phyloP scores from a whole-genome alignment of 1,139 yeast species.

The Pneumocystis oryctolagi region DNA sequence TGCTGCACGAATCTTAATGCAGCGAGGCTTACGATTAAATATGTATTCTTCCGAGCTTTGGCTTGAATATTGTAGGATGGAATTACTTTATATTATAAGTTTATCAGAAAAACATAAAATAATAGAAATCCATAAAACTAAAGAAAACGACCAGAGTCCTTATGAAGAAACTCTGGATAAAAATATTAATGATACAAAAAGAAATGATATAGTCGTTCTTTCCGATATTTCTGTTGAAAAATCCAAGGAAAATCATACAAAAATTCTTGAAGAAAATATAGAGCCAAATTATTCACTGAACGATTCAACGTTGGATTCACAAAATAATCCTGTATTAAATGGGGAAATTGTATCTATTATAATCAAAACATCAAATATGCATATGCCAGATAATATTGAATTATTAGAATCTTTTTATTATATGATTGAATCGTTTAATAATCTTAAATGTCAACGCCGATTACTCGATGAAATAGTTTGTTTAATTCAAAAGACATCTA shows the following conservation, averaged over 20 bases:
- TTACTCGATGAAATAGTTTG: not conserved
- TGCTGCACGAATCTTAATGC: conserved; percentile 77
- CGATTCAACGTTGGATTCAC: not conserved
- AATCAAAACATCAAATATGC: not conserved
- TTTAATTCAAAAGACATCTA: not conserved
- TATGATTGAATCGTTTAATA: not conserved
- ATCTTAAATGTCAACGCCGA: not conserved
- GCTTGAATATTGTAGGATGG: conserved; percentile 78
- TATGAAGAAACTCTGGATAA: not conserved
- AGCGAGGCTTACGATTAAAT: conserved; percentile 72
- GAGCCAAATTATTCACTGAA: not conserved
- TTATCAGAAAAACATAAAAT: conserved; percentile 70
- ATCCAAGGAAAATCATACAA: not conserved
- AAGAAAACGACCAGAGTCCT: not conserved
- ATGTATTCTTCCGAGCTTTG: conserved; percentile 59
- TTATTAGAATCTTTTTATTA: not conserved
- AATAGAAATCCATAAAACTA: conserved; percentile 33
- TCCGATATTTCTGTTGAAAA: not conserved
- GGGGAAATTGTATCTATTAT: not conserved
- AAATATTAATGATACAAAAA: not conserved
- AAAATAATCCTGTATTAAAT: not conserved
- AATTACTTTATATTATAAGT: conserved; percentile 70
- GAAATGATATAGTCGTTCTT: not conserved
- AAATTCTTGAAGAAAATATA: not conserved
- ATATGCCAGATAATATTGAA: not conserved